Conservation (phyloP, 345 rosid genomes). For the Camelina neglecta region DNA sequence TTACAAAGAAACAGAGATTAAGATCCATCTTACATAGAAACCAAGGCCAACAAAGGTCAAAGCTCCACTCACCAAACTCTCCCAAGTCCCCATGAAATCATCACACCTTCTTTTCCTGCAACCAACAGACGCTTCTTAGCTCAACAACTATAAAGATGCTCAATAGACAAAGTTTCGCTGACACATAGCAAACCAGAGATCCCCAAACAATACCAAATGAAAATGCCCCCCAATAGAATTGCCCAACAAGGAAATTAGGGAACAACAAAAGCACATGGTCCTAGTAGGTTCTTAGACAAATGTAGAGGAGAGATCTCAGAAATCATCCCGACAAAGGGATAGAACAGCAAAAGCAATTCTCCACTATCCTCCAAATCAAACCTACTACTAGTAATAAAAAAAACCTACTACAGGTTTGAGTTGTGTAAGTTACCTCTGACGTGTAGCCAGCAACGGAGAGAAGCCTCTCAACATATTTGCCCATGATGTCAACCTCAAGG, state of each 20-base stretch:
- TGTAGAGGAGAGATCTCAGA: too few relatives aligned
- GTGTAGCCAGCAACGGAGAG: slow-evolving; percentile 55
- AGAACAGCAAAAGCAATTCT: too few relatives aligned
- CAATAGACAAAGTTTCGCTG: too few relatives aligned
- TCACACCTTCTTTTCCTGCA: slow-evolving; percentile 33
- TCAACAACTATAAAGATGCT: neutral
- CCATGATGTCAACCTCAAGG: slow-evolving; percentile 90
- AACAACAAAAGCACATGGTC: too few relatives aligned
- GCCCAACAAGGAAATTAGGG: too few relatives aligned
- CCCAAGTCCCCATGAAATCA: neutral
- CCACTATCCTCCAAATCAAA: too few relatives aligned
- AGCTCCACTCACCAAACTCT: slow-evolving; percentile 5
- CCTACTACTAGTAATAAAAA: neutral
- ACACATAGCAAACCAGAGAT: too few relatives aligned
- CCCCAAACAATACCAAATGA: too few relatives aligned
- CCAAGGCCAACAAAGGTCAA: slow-evolving; percentile 2
- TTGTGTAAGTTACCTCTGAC: slow-evolving; percentile 22
- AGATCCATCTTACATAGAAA: slow-evolving; percentile 6
- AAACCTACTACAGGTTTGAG: slow-evolving; percentile 4
- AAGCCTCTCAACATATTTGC: slow-evolving; percentile 92
- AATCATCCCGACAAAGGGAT: too few relatives aligned
- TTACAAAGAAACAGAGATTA: slow-evolving; percentile 2
- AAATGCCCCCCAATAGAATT: too few relatives aligned
- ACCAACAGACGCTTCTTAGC: slow-evolving; percentile 12
- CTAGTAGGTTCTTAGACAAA: too few relatives aligned